Base-by-base conservation (phyloP, 768 basidiomycete genomes). In the Panus rudis region DNA sequence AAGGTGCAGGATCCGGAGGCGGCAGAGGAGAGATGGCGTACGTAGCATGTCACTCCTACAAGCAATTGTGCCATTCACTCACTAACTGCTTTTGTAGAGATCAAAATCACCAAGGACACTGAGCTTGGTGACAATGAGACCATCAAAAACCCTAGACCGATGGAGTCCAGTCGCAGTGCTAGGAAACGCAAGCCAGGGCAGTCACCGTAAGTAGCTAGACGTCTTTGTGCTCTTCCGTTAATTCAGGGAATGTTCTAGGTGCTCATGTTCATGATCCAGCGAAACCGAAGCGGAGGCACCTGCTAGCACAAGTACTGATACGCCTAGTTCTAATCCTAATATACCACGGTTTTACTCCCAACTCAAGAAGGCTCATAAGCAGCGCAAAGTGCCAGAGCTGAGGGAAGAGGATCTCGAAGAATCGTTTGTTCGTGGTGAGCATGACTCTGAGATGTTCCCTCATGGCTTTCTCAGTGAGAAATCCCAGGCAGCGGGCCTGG, bases 61-160 rank as follows among this genome's bases (percentile, higher is more conserved):
- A 27, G 32, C 16, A 5, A 31, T 24, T 39, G 8, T 31, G 21
- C 38, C 13, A 14, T 20, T 38, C 14, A 16, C 33, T 34, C 28
- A 50, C 25, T 26, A n/a, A 17, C 17, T n/a, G n/a, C n/a, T 32
- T 26, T 27, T n/a, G 4, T 52, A 91, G 90, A 72, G 45, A 59
- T 96, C 23, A 75, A 76, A 30, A 69, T 94, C 34, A 91, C 82
- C 3, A 64, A 79, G 32, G 73, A 92, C 42, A 93, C 90, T 0
- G 93, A 96, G 54, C 67, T 94, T 6, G 93, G 92, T 4, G 79
- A 82, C 42, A 96, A 97, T 54, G 76, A 82, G 1, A 71, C 80
- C 2, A 77, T 94, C 53, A 91, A 84, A 63, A 71, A 63, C 37
- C 75, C 81, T 8, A 63, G 61, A n/a, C 65, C 66, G 11, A 44